These are phyloP conservation scores for Phytophthora pisi DNA, from an alignment of 352 stramenopile genomes.

Conservation along the genomic window DNA sequence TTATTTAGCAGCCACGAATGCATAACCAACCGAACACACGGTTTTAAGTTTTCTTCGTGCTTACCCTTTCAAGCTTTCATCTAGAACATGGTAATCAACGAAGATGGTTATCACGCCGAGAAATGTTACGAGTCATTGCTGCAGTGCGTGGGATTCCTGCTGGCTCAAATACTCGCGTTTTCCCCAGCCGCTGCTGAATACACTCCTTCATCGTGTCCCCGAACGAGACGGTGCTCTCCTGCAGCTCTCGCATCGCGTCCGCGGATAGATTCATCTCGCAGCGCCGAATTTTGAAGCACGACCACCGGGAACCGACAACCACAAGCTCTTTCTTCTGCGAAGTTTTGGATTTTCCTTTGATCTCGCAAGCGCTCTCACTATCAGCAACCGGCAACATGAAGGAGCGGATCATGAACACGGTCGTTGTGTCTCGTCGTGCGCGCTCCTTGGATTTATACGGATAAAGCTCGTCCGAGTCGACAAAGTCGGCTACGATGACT, in stretches of 20 bases:
- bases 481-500: conserved; percentile 29
- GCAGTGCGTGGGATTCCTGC: not conserved
- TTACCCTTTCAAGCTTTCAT: too few relatives aligned
- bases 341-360: not conserved
- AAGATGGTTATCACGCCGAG: not conserved
- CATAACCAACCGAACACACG: too few relatives aligned
- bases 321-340: conserved; percentile 20
- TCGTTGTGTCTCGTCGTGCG: conserved; percentile 39
- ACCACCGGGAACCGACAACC: conserved; percentile 34
- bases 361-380: not conserved
- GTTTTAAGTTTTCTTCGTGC: too few relatives aligned
- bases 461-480: conserved; percentile 53
- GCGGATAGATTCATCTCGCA: conserved; percentile 18
- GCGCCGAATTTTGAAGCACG: conserved; percentile 25
- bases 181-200: conserved; percentile 24
- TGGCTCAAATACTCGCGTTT: not conserved
- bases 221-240: conserved; percentile 31
- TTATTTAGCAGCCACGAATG: too few relatives aligned
- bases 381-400: conserved; percentile 5
- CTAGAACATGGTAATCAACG: not conserved
- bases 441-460: conserved; percentile 43
- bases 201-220: conserved; percentile 36
- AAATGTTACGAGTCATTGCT: not conserved
- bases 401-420: conserved; percentile 31
- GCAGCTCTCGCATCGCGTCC: conserved; percentile 19